Base-by-base conservation (phyloP, 2,329 filamentous ascomycete genomes). In the Alternaria tenuissima region DNA sequence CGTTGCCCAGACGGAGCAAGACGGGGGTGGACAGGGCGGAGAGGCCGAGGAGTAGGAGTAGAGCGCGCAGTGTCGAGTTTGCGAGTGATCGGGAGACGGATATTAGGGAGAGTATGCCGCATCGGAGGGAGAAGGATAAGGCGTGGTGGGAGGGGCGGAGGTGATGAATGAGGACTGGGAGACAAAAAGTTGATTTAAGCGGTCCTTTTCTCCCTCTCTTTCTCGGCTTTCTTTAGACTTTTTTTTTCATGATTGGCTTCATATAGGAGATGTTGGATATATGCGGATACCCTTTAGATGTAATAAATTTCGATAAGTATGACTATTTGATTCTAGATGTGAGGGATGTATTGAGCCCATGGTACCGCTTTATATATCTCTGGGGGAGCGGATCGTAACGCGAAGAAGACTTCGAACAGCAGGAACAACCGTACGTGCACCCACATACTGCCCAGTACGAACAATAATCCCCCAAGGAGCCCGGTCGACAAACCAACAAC, bases 71-170 rank as follows among this genome's bases (percentile, higher is more conserved):
- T 43, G 61, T 71, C 38, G 69, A 71, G 36, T 72, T 67, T 61
- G 71, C 58, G 8, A 61, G 72, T 49, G 69, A 74, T 30, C 57
- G 75, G 5, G 74, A 75, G 62, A 76, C 69, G 53, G 72, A 75
- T 48, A 67, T 76, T 42, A 54, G 74, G 22, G 74, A 75, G 47
- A 63, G 28, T 22, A 76, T 78, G 75, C 75, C 75, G 58, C 75
- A 78, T 70, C 57, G 74, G 14, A 57, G 70, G 47, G 65, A 69
- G 22, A 78, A 74, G 56, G 72, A 73, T 55, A 69, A 65, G 62
- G 69, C 75, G 53, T 78, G 75, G 75, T 78, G 74, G 73, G 75
- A 78, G 57, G 73, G 71, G 28, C 57, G 67, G 52, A 38, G 63
- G 52, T 57, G 41, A 42, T 38, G 24, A 7, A n/a, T n/a, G n/a